phyloP scores from a whole-genome alignment of 345 rosid genomes.

The Tarenaya hassleriana region DNA sequence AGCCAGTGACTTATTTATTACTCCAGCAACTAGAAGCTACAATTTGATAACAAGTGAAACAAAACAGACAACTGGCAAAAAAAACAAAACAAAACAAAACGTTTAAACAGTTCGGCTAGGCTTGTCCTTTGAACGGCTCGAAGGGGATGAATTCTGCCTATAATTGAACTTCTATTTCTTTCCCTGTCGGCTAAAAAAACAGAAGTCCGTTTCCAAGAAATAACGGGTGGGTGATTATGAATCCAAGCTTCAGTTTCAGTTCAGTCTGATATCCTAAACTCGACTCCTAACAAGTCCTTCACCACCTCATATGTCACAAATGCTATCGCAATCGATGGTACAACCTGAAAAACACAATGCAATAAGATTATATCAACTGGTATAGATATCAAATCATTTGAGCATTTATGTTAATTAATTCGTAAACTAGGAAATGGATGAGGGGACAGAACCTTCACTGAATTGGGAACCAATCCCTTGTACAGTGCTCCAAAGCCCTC shows the following conservation, averaged over 20 bases:
- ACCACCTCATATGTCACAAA: constrained; percentile 76
- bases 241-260: constrained; percentile 25
- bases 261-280: constrained; percentile 72
- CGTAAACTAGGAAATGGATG: background rate
- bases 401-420: too few species aligned
- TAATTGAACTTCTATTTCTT: constrained; percentile 14
- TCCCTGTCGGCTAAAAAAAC: constrained; percentile 45
- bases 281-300: constrained; percentile 75
- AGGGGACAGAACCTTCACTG: constrained; percentile 63
- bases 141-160: background rate
- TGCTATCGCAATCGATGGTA: constrained; percentile 79
- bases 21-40: constrained; percentile 7
- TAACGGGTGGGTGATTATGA: background rate
- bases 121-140: background rate
- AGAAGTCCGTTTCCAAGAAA: constrained; percentile 23
- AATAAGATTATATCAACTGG: too few species aligned
- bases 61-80: background rate
- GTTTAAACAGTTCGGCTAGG: background rate
- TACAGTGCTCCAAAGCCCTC: constrained; percentile 78
- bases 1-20: background rate
- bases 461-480: constrained; percentile 88
- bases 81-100: background rate
- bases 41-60: background rate
- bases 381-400: too few species aligned
- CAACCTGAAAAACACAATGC: constrained; percentile 55